Conservation (phyloP, 306 rosid species). For the Prunus campanulata region DNA sequence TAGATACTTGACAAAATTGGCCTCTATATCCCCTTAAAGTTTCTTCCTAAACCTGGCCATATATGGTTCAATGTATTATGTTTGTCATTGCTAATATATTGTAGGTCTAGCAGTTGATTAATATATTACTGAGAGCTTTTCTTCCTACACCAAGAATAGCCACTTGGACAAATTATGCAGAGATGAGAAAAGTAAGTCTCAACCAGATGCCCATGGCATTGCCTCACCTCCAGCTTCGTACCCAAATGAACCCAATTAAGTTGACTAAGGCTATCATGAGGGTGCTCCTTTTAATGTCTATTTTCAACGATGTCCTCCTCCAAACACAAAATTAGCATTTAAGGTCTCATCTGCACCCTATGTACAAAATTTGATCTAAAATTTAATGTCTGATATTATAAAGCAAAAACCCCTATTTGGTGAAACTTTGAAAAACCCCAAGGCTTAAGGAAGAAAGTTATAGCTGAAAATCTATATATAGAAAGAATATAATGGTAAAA, state of each 20-base stretch:
- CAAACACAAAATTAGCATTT: not conserved
- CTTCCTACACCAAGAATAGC: not conserved
- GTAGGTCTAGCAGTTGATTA: not conserved
- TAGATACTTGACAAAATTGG: not conserved
- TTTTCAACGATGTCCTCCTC: not conserved
- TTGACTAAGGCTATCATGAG: not conserved
- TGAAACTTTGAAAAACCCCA: no score
- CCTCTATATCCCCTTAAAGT: no score
- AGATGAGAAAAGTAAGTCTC: not conserved
- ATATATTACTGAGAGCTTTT: not conserved
- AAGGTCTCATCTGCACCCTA: not conserved
- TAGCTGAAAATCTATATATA: no score
- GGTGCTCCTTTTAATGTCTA: not conserved
- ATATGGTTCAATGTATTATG: not conserved
- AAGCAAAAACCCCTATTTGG: no score
- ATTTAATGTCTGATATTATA: no score
- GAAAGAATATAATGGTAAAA: no score
- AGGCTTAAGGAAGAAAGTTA: no score
- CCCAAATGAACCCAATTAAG: not conserved
- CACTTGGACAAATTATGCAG: not conserved
- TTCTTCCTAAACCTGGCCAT: no score
- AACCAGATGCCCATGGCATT: not conserved
- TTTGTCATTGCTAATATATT: not conserved
- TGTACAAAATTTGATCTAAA: not conserved
- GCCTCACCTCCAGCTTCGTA: not conserved